These are phyloP conservation scores for Fusarium temperatum DNA, from an alignment of 2,329 filamentous ascomycete genomes.

Conservation along the genomic window DNA sequence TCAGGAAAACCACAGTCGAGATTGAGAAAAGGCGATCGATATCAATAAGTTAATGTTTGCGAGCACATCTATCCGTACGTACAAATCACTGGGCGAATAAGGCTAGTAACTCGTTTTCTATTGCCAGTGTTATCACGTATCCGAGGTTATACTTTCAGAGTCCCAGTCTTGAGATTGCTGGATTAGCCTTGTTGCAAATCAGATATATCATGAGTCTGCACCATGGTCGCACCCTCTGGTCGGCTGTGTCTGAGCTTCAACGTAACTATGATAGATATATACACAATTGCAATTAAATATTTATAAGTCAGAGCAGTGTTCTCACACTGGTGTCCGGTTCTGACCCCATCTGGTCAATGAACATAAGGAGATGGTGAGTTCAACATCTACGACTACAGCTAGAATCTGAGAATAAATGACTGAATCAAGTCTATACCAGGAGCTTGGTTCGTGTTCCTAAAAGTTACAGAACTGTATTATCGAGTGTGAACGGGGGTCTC, in stretches of 20 bases:
- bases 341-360: not conserved
- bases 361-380: not conserved
- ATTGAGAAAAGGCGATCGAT: not conserved
- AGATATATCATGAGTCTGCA: not conserved
- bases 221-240: not conserved
- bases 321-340: not conserved
- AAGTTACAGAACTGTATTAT: not conserved
- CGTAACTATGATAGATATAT: not conserved
- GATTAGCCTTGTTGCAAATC: not conserved
- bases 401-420: not conserved
- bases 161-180: not conserved
- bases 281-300: not conserved
- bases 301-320: not conserved
- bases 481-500: not conserved
- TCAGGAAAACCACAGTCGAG: not conserved
- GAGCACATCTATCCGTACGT: not conserved
- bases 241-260: not conserved
- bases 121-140: not conserved
- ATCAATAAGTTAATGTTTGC: not conserved
- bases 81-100: not conserved
- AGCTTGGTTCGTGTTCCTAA: not conserved
- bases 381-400: not conserved
- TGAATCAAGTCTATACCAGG: not conserved
- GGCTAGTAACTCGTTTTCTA: not conserved
- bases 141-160: not conserved